A percentile compares a stretch with the other conserved stretches of the same genome.
Conservation (phyloP, 345 rosid genomes). For the Erucastrum elatum region DNA sequence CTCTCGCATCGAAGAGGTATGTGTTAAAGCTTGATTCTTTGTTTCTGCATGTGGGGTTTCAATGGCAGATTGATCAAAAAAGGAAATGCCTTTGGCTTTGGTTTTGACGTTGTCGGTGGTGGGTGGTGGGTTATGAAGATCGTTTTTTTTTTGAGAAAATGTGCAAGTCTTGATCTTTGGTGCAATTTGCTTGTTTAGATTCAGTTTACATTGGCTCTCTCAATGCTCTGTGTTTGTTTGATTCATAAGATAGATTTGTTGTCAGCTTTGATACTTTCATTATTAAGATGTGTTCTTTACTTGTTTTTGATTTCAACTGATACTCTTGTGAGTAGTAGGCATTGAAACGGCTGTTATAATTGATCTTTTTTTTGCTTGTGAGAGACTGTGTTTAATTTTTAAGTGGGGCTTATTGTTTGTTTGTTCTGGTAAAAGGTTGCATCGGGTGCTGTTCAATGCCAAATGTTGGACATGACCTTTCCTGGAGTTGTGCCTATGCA, state of each 20-base stretch:
- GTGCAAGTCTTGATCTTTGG: slow-evolving; percentile 26
- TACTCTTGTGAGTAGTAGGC: not conserved
- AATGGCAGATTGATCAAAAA: not conserved
- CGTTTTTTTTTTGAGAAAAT: slow-evolving; percentile 11
- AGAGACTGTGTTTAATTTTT: not conserved
- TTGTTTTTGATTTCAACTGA: not conserved
- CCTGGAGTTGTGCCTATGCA: slow-evolving; percentile 99
- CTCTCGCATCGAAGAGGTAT: slow-evolving; percentile 89
- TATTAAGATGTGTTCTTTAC: not conserved
- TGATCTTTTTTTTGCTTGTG: not conserved
- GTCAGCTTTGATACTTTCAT: not conserved
- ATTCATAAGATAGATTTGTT: not conserved
- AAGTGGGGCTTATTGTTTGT: not conserved
- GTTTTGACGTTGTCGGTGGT: slow-evolving; percentile 29
- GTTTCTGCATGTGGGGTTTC: slow-evolving; percentile 24
- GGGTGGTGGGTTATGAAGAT: not conserved
- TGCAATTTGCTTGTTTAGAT: slow-evolving; percentile 3
- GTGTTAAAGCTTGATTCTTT: not conserved
- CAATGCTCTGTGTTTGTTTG: too few relatives aligned
- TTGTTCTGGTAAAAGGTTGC: slow-evolving; percentile 59
- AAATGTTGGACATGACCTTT: slow-evolving; percentile 92
- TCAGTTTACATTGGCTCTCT: not conserved
- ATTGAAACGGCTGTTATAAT: not conserved
- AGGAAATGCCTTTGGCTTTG: slow-evolving; percentile 17
- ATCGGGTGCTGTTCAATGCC: slow-evolving; percentile 98